phyloP scores from a whole-genome alignment of 1,284 basidiomycete species.

The Malassezia arunalokei region DNA sequence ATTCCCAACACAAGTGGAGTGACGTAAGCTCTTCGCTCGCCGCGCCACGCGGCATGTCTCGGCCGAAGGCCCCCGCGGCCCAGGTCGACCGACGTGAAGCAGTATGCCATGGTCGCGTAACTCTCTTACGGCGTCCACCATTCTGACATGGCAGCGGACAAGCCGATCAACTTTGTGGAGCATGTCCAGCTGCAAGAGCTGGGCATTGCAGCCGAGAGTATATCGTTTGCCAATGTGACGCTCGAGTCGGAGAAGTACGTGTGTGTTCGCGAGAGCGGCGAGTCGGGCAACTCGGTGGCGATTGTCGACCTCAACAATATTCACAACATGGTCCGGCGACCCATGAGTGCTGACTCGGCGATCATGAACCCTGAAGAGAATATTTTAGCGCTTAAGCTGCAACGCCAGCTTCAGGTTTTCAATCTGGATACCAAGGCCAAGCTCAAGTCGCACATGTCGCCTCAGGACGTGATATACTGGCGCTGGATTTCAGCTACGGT shows the following conservation, averaged over 20 bases:
- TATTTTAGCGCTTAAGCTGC: conserved; percentile 80
- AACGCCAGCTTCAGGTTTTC: conserved; percentile 84
- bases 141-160: conserved; percentile 37
- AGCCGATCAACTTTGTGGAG: conserved; percentile 41
- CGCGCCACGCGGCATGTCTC: background rate
- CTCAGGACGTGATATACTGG: conserved; percentile 95
- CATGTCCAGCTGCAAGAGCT: conserved; percentile 74
- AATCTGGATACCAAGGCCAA: conserved; percentile 93
- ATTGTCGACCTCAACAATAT: conserved; percentile 44
- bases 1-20: background rate
- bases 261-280: conserved; percentile 61
- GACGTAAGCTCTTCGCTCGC: background rate
- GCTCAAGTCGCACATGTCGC: conserved; percentile 82
- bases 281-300: conserved; percentile 35
- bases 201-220: conserved; percentile 87
- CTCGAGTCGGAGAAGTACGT: conserved; percentile 96
- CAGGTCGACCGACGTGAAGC: background rate
- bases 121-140: conserved; percentile 2
- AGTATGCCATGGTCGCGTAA: background rate
- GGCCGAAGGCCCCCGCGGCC: background rate
- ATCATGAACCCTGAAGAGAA: conserved; percentile 98
- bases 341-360: conserved; percentile 93
- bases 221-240: conserved; percentile 91
- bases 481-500: conserved; percentile 88
- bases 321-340: conserved; percentile 60